Base-by-base conservation (phyloP, 805 yeast genomes). In the Nakazawaea pomicola region DNA sequence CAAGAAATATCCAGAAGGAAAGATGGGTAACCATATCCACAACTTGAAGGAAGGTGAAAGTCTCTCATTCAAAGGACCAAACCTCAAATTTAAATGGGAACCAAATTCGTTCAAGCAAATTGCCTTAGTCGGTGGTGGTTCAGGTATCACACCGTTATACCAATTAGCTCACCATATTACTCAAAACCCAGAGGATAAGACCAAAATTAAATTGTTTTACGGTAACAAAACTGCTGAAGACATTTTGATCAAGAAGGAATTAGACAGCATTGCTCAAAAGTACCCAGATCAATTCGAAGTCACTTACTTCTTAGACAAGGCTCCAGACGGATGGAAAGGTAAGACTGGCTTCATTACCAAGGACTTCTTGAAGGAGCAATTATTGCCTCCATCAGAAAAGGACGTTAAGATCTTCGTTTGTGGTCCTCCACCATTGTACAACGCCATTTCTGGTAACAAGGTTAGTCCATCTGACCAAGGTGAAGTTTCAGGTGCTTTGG, bases 391-490 rank as follows among this genome's bases (percentile, higher is more conserved):
- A 27, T 56, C 73, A 16, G 71, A 65, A 37, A 83, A 78, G 44
- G 27, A 28, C 14, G 69, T 76, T 54, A 83, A 82, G 58, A 75
- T 90, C 44, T 91, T 85, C 54, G 84, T 91, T 43, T 93, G 99
- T 65, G 99, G 99, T 43, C 99, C 99, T 46, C 95, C 96, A 56
- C 84, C 85, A 31, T 73, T 93, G 61, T 93, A 91, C 67, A 86
- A 87, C 65, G 72, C 96, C 42, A 89, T 93, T 52, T 77, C 97
- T n/a, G 96, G 87, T 42, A 72, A 89, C 70, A 76, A 78, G 57
- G 78, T 89, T 53, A 95, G 87, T 25, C 98, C 99, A 53, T 55
- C 80, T 41, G 97, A 90, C 60, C 99, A 93, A 73, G 99, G 99
- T 66, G 96, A 86, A 66, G 76, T 93, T 44, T 70, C 81, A 21